Conservation (phyloP, 2,329 filamentous ascomycete genomes). For the Macrophomina phaseolina region DNA sequence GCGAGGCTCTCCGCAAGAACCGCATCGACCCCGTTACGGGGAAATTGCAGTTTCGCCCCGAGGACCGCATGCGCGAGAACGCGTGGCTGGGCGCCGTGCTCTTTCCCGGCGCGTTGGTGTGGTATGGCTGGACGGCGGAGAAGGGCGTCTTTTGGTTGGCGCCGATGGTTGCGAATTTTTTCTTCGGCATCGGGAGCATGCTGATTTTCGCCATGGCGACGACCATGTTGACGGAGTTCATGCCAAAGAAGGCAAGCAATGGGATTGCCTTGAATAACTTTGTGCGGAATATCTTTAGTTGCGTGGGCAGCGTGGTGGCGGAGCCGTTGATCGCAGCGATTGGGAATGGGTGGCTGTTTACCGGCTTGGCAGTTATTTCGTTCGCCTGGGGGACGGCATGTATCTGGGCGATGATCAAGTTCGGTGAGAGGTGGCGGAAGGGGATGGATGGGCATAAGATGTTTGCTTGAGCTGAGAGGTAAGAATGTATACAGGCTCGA, state of each 20-base stretch:
- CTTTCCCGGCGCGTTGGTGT: slow-evolving; percentile 44
- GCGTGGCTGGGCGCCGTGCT: slow-evolving; percentile 45
- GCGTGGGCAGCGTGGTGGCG: slow-evolving; percentile 44
- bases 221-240: slow-evolving; percentile 50
- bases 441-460: slow-evolving; percentile 27
- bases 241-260: slow-evolving; percentile 42
- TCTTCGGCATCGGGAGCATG: slow-evolving; percentile 49
- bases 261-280: slow-evolving; percentile 50
- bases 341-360: slow-evolving; percentile 49
- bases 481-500: background rate
- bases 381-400: slow-evolving; percentile 57
- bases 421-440: slow-evolving; percentile 65
- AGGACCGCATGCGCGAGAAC: slow-evolving; percentile 50
- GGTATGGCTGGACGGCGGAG: slow-evolving; percentile 46
- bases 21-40: slow-evolving; percentile 43
- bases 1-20: slow-evolving; percentile 45
- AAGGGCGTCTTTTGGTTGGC: slow-evolving; percentile 41
- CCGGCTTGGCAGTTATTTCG: slow-evolving; percentile 52
- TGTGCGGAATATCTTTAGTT: slow-evolving; percentile 45
- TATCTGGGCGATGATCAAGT: slow-evolving; percentile 66
- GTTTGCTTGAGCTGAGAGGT: slow-evolving; percentile 11
- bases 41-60: slow-evolving; percentile 42
- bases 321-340: slow-evolving; percentile 43
- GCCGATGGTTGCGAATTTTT: slow-evolving; percentile 48
- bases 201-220: slow-evolving; percentile 45